A percentile compares a stretch with the other conserved stretches of the same genome.
Conservation (phyloP, 2,329 filamentous ascomycete species). For the Xylariaceae sp. region DNA sequence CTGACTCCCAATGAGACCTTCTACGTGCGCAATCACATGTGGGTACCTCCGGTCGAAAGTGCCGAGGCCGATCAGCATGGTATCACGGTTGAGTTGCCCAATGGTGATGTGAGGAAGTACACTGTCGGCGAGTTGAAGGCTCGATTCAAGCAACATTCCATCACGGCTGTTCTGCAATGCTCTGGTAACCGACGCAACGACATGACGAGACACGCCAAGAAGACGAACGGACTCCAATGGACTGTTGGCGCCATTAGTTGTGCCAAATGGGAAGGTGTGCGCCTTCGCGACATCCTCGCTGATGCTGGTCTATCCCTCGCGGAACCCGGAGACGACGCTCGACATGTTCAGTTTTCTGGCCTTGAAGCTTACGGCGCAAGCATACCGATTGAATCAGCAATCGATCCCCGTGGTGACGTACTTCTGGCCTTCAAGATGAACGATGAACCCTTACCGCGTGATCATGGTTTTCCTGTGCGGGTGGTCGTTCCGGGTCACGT, state of each 20-base stretch:
- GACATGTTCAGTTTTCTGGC: slow-evolving; percentile 44
- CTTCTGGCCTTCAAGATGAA: slow-evolving; percentile 66
- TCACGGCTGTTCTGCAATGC: slow-evolving; percentile 44
- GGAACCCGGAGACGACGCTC: slow-evolving; percentile 29
- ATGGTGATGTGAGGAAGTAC: slow-evolving; percentile 39
- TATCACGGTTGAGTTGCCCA: slow-evolving; percentile 39
- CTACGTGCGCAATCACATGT: slow-evolving; percentile 46
- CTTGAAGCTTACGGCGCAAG: slow-evolving; percentile 57
- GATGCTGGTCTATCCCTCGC: slow-evolving; percentile 35
- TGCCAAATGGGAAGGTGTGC: slow-evolving; percentile 43
- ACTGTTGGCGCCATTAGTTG: slow-evolving; percentile 43
- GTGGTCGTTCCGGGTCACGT: slow-evolving; percentile 61
- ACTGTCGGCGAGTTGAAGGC: slow-evolving; percentile 39
- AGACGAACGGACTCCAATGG: slow-evolving; percentile 45
- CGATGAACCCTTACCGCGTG: slow-evolving; percentile 53
- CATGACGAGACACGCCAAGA: slow-evolving; percentile 40
- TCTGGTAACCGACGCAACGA: slow-evolving; percentile 43
- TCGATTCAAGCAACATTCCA: slow-evolving; percentile 39
- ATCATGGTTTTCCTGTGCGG: slow-evolving; percentile 62
- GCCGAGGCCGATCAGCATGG: slow-evolving; percentile 33
- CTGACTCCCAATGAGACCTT: slow-evolving; percentile 41
- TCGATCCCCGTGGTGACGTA: slow-evolving; percentile 59
- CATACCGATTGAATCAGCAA: slow-evolving; percentile 53
- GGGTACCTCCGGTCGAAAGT: slow-evolving; percentile 38
- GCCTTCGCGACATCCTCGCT: slow-evolving; percentile 40